These are phyloP conservation scores for Colletotrichum magnum DNA, from an alignment of 2,329 filamentous ascomycete genomes.

Conservation along the genomic window DNA sequence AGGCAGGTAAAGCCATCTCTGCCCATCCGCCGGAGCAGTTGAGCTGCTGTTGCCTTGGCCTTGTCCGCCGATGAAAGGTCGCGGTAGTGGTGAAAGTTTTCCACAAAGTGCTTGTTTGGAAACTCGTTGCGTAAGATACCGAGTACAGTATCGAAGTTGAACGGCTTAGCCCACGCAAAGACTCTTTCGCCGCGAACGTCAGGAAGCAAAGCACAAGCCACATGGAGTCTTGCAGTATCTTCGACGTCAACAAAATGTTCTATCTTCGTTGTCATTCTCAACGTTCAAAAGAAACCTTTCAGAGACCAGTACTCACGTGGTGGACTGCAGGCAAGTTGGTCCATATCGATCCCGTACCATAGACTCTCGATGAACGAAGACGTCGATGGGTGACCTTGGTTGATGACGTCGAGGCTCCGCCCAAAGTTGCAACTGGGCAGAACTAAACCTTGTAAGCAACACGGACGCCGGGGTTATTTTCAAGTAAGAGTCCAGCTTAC, in stretches of 20 bases:
- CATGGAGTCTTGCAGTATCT: slow-evolving; percentile 66
- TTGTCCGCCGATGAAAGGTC: slow-evolving; percentile 22
- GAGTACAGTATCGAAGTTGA: slow-evolving; percentile 61
- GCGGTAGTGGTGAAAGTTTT: slow-evolving; percentile 43
- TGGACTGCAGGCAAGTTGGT: slow-evolving; percentile 18
- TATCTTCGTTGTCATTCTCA: slow-evolving; percentile 41
- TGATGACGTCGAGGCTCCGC: slow-evolving; percentile 36
- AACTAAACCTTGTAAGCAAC: slow-evolving; percentile 37
- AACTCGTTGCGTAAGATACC: slow-evolving; percentile 44
- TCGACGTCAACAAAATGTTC: slow-evolving; percentile 62
- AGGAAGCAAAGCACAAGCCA: slow-evolving; percentile 63
- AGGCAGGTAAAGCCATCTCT: slow-evolving; percentile 21
- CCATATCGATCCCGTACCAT: slow-evolving; percentile 43
- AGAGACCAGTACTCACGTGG: slow-evolving; percentile 17
- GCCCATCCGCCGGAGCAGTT: slow-evolving; percentile 19
- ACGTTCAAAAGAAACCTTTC: not conserved
- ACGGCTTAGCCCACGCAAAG: slow-evolving; percentile 65
- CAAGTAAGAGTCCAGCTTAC: slow-evolving; percentile 51
- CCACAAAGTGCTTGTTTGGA: slow-evolving; percentile 42
- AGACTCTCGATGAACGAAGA: slow-evolving; percentile 42
- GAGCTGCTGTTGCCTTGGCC: slow-evolving; percentile 6
- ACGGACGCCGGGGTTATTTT: slow-evolving; percentile 44
- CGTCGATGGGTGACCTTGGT: slow-evolving; percentile 46
- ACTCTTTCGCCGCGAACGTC: slow-evolving; percentile 64
- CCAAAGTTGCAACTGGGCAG: slow-evolving; percentile 50